phyloP scores from a whole-genome alignment of 1,139 yeast species.

The Candida anutae region DNA sequence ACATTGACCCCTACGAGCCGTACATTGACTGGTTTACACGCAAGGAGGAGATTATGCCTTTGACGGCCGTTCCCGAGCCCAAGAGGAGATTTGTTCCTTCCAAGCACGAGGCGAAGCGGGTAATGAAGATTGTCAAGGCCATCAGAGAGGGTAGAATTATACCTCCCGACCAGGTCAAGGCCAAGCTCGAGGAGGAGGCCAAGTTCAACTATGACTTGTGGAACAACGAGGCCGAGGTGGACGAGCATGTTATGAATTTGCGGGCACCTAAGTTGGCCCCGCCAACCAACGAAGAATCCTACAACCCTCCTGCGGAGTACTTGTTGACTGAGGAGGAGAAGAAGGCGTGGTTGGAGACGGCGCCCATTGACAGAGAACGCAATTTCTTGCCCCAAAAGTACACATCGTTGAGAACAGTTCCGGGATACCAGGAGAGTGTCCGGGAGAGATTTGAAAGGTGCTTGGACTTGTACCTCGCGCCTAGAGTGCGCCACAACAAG shows the following conservation, averaged over 20 bases:
- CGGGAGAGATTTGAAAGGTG: conserved; percentile 93
- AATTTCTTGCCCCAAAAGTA: conserved; percentile 81
- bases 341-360: conserved; percentile 62
- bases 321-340: conserved; percentile 72
- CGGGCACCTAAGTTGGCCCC: conserved; percentile 95
- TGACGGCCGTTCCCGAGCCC: conserved; percentile 92
- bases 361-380: conserved; percentile 71
- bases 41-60: conserved; percentile 81
- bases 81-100: conserved; percentile 95
- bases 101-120: conserved; percentile 90
- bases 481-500: conserved; percentile 88
- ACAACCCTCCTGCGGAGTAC: conserved; percentile 96
- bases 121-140: conserved; percentile 94
- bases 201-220: conserved; percentile 67
- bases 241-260: conserved; percentile 77
- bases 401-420: conserved; percentile 79
- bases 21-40: conserved; percentile 93
- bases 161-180: conserved; percentile 56
- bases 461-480: conserved; percentile 89
- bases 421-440: conserved; percentile 80
- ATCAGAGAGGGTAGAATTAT: conserved; percentile 93
- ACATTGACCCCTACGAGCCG: conserved; percentile 84
- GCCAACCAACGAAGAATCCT: conserved; percentile 93
- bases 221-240: conserved; percentile 56
- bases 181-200: conserved; percentile 45